Evolutionary conservation across 371 early-diverging fungal genomes (phyloP), one percentile per base, ranked within the genome.

Genomic region (Apophysomyces variabilis): DNA sequence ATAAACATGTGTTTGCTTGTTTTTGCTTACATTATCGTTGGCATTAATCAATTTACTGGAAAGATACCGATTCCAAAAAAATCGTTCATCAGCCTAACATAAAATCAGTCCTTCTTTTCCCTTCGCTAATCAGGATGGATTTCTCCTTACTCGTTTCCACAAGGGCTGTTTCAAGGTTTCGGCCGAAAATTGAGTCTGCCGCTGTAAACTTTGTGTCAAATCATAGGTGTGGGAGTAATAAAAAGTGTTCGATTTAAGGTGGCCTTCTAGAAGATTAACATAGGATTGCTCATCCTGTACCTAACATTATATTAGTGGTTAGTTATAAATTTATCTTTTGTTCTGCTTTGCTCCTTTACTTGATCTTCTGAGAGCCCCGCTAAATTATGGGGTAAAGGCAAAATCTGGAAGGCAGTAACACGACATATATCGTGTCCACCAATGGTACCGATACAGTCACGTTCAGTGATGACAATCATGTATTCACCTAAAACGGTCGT

Each of bases 141-240:
- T 47, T 13, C 61, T 68, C 80, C 32, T 26, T 26, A 85, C 88
- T 57, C 81, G 72, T 62, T 84, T 76, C 73, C 77, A 82, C 14
- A 82, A 60, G 44, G 79, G 73, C 57, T 75, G 72, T 4, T 46
- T 50, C 38, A 60, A 26, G 5, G 62, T 43, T 7, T 62, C 72
- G 7, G 59, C 45, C 13, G 50, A 67, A 37, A 76, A 67, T 14
- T 82, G 75, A 11, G 79, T 73, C 70, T 91, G 93, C 64, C 91
- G 82, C 74, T 98, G 96, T 8, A 94, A 63, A 12, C 89, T 86
- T 65, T 90, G 87, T 4, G 98, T 97, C 64, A 98, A 64, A 65
- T 98, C 95, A 66, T 85, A 90, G 12, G 86, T 85, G 67, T 93
- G 92, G 21, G 96, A 96, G 72, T 93, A 96, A 70, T 93, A 96